These are phyloP conservation scores for Trichophyton simii DNA, from an alignment of 2,329 filamentous ascomycete genomes.

Conservation along the genomic window DNA sequence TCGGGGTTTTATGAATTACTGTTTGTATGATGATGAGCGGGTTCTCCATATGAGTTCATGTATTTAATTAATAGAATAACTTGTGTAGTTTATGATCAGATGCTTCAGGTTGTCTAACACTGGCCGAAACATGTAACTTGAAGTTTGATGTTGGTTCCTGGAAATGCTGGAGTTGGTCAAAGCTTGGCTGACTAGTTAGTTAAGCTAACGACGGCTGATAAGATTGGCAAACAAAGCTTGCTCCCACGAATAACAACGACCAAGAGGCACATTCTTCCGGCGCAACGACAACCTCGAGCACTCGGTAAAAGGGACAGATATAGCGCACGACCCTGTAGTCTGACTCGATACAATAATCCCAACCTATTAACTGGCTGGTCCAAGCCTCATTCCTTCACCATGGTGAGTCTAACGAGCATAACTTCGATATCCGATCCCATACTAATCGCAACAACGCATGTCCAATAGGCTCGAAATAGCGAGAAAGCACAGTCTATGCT, in stretches of 20 bases:
- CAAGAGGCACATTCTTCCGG: not conserved
- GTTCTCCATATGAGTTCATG: not conserved
- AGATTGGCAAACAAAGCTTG: constrained; percentile 2
- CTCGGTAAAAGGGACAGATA: not conserved
- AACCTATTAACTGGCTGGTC: not conserved
- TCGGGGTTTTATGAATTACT: not conserved
- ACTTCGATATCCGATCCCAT: no score
- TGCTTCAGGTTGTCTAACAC: not conserved
- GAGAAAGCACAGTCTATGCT: constrained; percentile 99
- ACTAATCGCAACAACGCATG: not conserved
- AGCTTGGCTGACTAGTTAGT: not conserved
- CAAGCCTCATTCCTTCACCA: not conserved
- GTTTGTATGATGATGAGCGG: not conserved
- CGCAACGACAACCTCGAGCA: not conserved
- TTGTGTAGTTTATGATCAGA: not conserved
- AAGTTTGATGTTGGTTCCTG: not conserved
- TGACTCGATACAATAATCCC: not conserved
- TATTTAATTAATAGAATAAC: constrained; percentile 1
- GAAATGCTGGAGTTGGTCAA: not conserved
- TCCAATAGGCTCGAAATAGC: constrained; percentile 70
- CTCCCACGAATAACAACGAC: not conserved
- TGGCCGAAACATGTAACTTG: not conserved
- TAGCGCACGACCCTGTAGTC: not conserved
- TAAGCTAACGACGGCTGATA: not conserved
- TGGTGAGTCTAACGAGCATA: not conserved